phyloP scores from a whole-genome alignment of 2,329 filamentous ascomycete genomes.

The Talaromyces atroroseus region DNA sequence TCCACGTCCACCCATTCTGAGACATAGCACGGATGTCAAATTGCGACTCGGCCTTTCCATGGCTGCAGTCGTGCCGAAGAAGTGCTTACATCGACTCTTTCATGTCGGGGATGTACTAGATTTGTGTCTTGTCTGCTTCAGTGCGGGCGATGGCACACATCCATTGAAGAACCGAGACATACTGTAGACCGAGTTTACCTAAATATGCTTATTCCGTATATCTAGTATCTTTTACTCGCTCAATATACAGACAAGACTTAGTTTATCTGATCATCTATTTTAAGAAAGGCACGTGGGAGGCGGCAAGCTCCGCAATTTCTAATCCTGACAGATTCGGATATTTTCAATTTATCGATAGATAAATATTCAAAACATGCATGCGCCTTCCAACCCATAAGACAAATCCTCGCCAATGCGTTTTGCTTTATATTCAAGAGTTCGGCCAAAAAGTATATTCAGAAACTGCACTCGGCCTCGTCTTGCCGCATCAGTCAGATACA shows the following conservation, averaged over 20 bases:
- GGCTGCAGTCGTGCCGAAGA: constrained; percentile 98
- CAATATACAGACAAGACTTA: too few species aligned
- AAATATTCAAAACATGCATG: too few species aligned
- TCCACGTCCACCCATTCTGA: not conserved
- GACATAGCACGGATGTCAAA: constrained; percentile 97
- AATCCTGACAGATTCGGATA: not conserved
- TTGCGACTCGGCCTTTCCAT: constrained; percentile 80
- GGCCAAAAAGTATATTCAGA: not conserved
- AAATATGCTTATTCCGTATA: too few species aligned
- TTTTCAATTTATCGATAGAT: too few species aligned
- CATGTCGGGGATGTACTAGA: constrained; percentile 40
- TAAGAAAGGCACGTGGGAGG: not conserved
- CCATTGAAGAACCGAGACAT: constrained; percentile 44
- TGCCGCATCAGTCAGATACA: too few species aligned
- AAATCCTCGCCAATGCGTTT: not conserved
- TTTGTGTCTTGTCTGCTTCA: constrained; percentile 30
- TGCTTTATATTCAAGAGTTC: not conserved
- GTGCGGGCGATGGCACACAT: constrained; percentile 33
- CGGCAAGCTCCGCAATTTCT: not conserved
- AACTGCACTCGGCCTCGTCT: not conserved
- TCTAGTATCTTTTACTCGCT: too few species aligned
- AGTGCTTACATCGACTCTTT: constrained; percentile 72
- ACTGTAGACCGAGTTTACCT: not conserved
- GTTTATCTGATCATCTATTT: not conserved
- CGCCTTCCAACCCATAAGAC: too few species aligned